Conservation (phyloP, 1,284 basidiomycete genomes). For the Cutaneotrichosporon sp. region DNA sequence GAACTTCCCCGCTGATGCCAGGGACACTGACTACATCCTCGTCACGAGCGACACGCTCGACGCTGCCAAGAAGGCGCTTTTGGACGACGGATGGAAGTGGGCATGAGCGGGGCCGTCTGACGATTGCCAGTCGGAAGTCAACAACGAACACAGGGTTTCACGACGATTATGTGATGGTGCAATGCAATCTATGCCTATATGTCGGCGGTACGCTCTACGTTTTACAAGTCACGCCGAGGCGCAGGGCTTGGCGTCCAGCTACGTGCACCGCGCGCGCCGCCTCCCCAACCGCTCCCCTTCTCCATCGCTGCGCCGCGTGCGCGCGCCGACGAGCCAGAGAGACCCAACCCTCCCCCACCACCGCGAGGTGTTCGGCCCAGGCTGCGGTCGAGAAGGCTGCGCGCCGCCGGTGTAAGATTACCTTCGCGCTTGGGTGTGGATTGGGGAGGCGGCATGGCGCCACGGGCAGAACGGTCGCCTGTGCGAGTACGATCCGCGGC, state of each 20-base stretch:
- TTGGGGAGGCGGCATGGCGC: slow-evolving; percentile 61
- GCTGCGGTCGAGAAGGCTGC: slow-evolving; percentile 64
- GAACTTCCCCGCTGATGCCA: slow-evolving; percentile 5
- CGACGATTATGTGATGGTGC: too few relatives aligned
- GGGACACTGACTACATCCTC: slow-evolving; percentile 36
- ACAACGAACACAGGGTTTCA: slow-evolving; percentile 29
- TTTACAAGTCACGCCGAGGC: not conserved
- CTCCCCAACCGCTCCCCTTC: slow-evolving; percentile 58
- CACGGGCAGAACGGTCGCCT: slow-evolving; percentile 10
- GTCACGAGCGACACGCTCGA: slow-evolving; percentile 23
- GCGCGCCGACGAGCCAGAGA: slow-evolving; percentile 51
- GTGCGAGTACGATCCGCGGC: slow-evolving; percentile 36
- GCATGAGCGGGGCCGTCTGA: not conserved
- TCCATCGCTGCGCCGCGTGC: slow-evolving; percentile 67
- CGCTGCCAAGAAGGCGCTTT: slow-evolving; percentile 19
- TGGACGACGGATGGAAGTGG: slow-evolving; percentile 25
- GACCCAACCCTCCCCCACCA: slow-evolving; percentile 49
- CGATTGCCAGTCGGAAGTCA: not conserved
- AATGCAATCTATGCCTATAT: too few relatives aligned
- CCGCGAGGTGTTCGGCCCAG: slow-evolving; percentile 28
- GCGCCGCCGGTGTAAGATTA: slow-evolving; percentile 73
- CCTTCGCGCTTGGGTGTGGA: slow-evolving; percentile 59
- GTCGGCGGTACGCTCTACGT: slow-evolving; percentile 19
- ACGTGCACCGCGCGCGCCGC: slow-evolving; percentile 1
- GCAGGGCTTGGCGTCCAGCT: slow-evolving; percentile 16